Conservation (phyloP, 371 early-diverging fungal genomes). For the Entomophthora muscae region DNA sequence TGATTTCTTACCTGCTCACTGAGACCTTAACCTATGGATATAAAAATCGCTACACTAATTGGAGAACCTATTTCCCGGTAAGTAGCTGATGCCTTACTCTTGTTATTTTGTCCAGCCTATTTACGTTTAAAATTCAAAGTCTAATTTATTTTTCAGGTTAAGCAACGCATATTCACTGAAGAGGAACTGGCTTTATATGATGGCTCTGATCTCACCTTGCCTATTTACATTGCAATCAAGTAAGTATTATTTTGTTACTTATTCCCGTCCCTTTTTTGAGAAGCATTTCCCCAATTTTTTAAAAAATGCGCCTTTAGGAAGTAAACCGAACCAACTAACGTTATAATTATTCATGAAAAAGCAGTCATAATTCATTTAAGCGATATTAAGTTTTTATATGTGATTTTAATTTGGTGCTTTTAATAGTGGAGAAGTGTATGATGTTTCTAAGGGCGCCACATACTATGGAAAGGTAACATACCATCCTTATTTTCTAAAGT, state of each 20-base stretch:
- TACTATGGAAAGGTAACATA: conserved; percentile 38
- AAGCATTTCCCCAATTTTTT: too few relatives aligned
- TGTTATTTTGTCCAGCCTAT: neutral
- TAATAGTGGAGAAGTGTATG: conserved; percentile 64
- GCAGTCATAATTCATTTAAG: neutral
- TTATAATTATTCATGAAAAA: neutral
- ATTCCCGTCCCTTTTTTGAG: neutral
- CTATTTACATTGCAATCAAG: conserved; percentile 79
- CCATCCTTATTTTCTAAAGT: conserved; percentile 17
- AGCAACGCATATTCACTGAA: conserved; percentile 41
- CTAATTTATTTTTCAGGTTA: conserved; percentile 11
- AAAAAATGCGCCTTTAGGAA: too few relatives aligned
- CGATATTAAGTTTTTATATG: neutral
- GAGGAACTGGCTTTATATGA: conserved; percentile 56
- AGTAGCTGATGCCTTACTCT: neutral
- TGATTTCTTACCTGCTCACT: conserved; percentile 49
- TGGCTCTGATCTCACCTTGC: conserved; percentile 52
- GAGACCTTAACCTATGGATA: conserved; percentile 64
- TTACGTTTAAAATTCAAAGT: conserved; percentile 2
- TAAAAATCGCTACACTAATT: conserved; percentile 51
- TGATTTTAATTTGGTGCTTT: neutral
- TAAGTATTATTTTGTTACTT: conserved; percentile 17
- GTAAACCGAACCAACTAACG: too few relatives aligned
- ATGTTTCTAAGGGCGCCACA: conserved; percentile 46
- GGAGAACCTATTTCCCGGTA: conserved; percentile 53